Conservation (phyloP, 345 rosid genomes). For the Salix purpurea region DNA sequence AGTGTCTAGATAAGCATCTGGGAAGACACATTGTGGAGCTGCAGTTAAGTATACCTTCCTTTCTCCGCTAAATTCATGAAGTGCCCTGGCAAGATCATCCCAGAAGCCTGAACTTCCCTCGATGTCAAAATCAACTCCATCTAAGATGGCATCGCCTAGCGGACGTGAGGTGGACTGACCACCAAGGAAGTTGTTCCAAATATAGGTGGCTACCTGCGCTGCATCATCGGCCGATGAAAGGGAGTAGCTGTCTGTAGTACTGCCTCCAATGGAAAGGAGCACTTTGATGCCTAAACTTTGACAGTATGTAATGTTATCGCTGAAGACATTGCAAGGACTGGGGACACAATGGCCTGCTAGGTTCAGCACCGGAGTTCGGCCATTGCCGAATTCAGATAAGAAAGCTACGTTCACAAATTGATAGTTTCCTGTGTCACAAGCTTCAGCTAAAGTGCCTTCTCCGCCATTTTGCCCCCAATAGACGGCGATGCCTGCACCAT, state of each 20-base stretch:
- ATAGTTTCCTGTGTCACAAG: slow-evolving; percentile 14
- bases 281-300: slow-evolving; percentile 13
- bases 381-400: slow-evolving; percentile 6
- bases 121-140: slow-evolving; percentile 18
- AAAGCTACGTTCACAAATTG: slow-evolving; percentile 15
- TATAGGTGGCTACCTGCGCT: not conserved
- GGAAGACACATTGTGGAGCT: slow-evolving; percentile 18
- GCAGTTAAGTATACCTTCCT: slow-evolving; percentile 9
- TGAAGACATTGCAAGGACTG: not conserved
- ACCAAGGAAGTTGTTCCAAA: slow-evolving; percentile 14
- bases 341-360: slow-evolving; percentile 18
- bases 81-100: slow-evolving; percentile 10
- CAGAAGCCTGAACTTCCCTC: not conserved
- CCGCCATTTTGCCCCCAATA: slow-evolving; percentile 15
- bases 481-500: slow-evolving; percentile 14
- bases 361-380: slow-evolving; percentile 3
- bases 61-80: not conserved
- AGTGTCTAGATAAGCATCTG: not conserved
- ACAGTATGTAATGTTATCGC: slow-evolving; percentile 2
- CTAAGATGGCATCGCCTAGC: slow-evolving; percentile 14
- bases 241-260: not conserved
- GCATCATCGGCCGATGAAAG: slow-evolving; percentile 13
- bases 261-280: slow-evolving; percentile 14
- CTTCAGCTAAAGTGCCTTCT: slow-evolving; percentile 12
- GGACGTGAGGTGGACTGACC: slow-evolving; percentile 10